Percentiles rank a stretch among this genome's conserved stretches.
Conservation (phyloP, 345 rosid species). For the Populus simonii region DNA sequence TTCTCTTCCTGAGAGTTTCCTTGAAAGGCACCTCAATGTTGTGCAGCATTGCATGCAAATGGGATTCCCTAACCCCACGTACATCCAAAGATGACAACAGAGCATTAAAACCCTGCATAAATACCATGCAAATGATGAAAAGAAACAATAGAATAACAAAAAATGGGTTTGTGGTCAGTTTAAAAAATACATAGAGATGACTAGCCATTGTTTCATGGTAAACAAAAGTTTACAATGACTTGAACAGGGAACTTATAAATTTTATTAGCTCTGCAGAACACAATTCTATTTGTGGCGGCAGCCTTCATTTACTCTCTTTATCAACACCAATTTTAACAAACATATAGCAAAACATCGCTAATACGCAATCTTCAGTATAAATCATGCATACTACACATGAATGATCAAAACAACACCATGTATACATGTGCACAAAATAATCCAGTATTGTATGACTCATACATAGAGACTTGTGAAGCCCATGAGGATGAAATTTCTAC, state of each 20-base stretch:
- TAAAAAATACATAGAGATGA: background rate
- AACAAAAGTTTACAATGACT: background rate
- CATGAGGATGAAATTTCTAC: conserved; percentile 26
- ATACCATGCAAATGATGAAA: background rate
- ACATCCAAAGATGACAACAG: conserved; percentile 66
- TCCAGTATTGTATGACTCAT: background rate
- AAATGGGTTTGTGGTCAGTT: background rate
- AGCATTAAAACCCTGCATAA: conserved; percentile 63
- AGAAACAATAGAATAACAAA: background rate
- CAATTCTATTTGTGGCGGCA: conserved; percentile 3
- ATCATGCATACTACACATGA: background rate
- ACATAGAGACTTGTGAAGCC: background rate
- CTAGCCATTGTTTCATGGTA: background rate
- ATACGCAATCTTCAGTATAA: background rate
- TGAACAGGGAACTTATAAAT: background rate
- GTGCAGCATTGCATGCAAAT: conserved; percentile 63
- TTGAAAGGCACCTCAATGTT: conserved; percentile 68
- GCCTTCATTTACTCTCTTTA: conserved; percentile 3
- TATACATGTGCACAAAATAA: background rate
- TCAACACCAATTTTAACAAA: background rate
- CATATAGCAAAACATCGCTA: background rate
- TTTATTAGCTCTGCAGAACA: background rate
- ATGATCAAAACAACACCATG: conserved; percentile 7
- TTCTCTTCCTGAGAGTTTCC: conserved; percentile 50
- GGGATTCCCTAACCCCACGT: conserved; percentile 78